Evolutionary conservation across 2,329 filamentous ascomycete genomes (phyloP), one percentile per base, ranked within the genome.

Genomic region (Microthyrium microscopicum): DNA sequence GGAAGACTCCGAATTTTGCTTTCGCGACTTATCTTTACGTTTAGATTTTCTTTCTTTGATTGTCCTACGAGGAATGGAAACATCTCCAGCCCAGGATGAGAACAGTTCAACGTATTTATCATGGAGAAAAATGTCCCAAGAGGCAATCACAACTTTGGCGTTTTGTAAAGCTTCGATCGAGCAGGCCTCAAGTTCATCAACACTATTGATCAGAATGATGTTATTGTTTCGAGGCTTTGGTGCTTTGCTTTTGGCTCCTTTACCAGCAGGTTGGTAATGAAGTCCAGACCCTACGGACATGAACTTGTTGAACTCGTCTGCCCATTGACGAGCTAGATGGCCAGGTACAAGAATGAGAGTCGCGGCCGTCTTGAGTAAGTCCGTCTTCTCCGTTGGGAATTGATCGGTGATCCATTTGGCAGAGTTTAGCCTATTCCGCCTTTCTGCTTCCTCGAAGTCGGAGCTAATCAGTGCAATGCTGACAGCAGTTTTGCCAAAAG

Each of bases 401-500:
- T 15, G 30, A 8, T 17, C n/a, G 21, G 16, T 5, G 2, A 11
- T 6, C 11, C 11, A 19, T 13, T 50, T 46, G 5, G 33, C 29
- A 11, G 38, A 15, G 2, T 48, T n/a, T 12, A 48, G 9, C 3
- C 31, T 7, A 51, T n/a, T n/a, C n/a, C n/a, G n/a, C n/a, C n/a
- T n/a, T n/a, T n/a, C n/a, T n/a, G n/a, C n/a, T n/a, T n/a, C n/a
- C n/a, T n/a, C 38, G 20, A 58, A 56, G 28, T 64, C 57, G 4
- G 53, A 48, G 22, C 68, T 56, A 20, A 76, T 62, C 6, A 77
- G 49, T 1, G 60, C 70, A 9, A 78, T 55, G 2, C 62, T 64
- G 0, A 67, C 64, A 2, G 71, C 64, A 0, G 74, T 79, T 44
- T 80, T 79, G 0, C 75, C 75, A 44, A 73, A 78, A 0, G 70